Base-by-base conservation (phyloP, 1,284 basidiomycete genomes). In the Lignosus rhinocerotis region DNA sequence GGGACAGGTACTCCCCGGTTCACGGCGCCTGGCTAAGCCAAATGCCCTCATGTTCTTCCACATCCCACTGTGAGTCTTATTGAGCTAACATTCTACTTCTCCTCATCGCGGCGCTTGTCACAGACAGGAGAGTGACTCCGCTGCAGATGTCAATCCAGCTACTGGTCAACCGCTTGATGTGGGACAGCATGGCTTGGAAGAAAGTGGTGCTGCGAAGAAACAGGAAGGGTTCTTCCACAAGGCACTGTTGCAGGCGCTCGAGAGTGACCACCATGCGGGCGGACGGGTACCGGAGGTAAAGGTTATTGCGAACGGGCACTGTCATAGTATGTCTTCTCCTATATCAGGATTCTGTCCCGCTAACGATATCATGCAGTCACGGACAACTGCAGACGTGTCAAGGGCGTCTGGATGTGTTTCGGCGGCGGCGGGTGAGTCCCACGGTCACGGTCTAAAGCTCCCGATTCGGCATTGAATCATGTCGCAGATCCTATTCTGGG, bases 41-140 rank as follows among this genome's bases (percentile, higher is more conserved):
- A 96, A 96, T 68, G 94, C 93, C 0, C 73, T 96, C 66, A 92
- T 94, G 88, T 96, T 95, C 77, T 96, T 96, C 85, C 94, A 97
- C 68, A 96, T 97, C 53, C 94, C 94, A 44, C 69, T 96, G 79
- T 93, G 73, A n/a, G 91, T 84, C 47, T 14, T 71, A 62, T 42
- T 41, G 33, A 25, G 51, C 54, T 1, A 56, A 2, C 38, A 4
- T 6, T 33, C 9, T 51, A 1, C 9, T 19, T 14, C 17, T 25
- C 12, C 31, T 14, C 10, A 46, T 19, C 21, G 19, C 7, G 10
- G 25, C 30, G 19, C 21, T 1, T 12, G 10, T 21, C 39, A 14
- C 55, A 72, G 66, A 43, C 80, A 82, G 64, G 88, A 91, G 70
- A 78, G 87, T 6, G 88, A 85, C 65, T 66, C 69, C 1, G 74